Evolutionary conservation across 192 early-diverging fungal species (phyloP).

Genomic region (Obelidium mucronatum): DNA sequence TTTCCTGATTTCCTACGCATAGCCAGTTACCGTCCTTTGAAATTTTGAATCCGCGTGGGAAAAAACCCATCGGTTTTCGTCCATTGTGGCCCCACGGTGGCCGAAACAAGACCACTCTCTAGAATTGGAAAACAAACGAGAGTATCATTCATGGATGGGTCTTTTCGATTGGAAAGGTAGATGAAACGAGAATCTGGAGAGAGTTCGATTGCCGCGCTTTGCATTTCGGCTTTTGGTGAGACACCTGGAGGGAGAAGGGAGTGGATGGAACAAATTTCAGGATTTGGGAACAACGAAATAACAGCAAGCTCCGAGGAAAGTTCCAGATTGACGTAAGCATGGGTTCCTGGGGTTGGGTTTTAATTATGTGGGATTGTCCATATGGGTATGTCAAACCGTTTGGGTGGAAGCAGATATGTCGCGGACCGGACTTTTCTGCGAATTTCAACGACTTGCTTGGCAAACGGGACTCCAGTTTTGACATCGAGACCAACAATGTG

Average conservation of each 20-base stretch:
- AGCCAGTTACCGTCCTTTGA: background rate
- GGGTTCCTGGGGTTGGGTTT: background rate
- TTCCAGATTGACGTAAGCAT: conserved; percentile 19
- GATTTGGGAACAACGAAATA: background rate
- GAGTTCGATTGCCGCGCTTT: background rate
- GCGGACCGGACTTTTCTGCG: conserved; percentile 6
- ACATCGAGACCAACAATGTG: background rate
- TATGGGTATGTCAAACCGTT: too few species aligned
- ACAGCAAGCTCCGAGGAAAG: conserved; percentile 13
- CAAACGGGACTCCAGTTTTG: background rate
- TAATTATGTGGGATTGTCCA: background rate
- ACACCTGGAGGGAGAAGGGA: background rate
- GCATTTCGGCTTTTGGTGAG: background rate
- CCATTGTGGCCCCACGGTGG: background rate
- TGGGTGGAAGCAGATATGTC: conserved; percentile 22
- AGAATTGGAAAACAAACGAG: background rate
- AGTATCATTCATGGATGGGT: background rate
- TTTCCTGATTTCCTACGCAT: conserved; percentile 14
- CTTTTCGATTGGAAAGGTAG: conserved; percentile 9
- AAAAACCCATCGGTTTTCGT: background rate
- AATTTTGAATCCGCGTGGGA: background rate
- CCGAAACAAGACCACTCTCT: background rate
- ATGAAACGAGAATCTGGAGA: conserved; percentile 14
- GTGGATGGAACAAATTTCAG: background rate
- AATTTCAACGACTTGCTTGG: background rate